Conservation (phyloP, 1,139 yeast species). For the Meyerozyma athensensis region DNA sequence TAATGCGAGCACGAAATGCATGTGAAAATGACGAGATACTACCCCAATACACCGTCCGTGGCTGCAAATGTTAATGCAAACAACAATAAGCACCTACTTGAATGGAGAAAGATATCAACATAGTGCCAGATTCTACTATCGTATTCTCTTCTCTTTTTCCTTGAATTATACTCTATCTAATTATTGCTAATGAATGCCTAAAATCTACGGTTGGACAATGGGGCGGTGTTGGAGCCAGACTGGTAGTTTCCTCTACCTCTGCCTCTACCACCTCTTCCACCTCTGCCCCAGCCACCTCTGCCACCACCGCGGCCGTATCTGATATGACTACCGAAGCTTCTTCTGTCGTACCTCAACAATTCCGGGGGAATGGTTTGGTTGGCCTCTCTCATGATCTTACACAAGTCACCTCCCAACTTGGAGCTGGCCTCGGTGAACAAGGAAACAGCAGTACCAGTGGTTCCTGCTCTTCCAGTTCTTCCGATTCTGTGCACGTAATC, state of each 20-base stretch:
- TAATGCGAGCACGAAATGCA: neutral
- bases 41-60: neutral
- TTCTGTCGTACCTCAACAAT: conserved; percentile 52
- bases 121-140: too few relatives aligned
- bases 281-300: conserved; percentile 36
- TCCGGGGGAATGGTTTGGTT: conserved; percentile 79
- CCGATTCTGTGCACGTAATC: conserved; percentile 96
- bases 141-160: too few relatives aligned
- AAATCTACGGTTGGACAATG: conserved; percentile 29
- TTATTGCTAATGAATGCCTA: conserved; percentile 8
- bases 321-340: conserved; percentile 49
- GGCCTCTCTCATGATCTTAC: conserved; percentile 92
- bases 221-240: conserved; percentile 29
- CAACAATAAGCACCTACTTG: too few relatives aligned
- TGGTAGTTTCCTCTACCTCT: conserved; percentile 23
- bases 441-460: conserved; percentile 91
- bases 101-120: neutral
- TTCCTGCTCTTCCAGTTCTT: conserved; percentile 99
- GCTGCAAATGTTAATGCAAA: too few relatives aligned
- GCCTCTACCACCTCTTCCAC: conserved; percentile 24
- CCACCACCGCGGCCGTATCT: conserved; percentile 58
- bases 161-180: neutral
- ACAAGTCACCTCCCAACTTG: conserved; percentile 85
- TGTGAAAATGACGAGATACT: conserved; percentile 2
- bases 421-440: conserved; percentile 86